Evolutionary conservation across 257 asterid genomes (phyloP).

Genomic region (Solanum piurae): DNA sequence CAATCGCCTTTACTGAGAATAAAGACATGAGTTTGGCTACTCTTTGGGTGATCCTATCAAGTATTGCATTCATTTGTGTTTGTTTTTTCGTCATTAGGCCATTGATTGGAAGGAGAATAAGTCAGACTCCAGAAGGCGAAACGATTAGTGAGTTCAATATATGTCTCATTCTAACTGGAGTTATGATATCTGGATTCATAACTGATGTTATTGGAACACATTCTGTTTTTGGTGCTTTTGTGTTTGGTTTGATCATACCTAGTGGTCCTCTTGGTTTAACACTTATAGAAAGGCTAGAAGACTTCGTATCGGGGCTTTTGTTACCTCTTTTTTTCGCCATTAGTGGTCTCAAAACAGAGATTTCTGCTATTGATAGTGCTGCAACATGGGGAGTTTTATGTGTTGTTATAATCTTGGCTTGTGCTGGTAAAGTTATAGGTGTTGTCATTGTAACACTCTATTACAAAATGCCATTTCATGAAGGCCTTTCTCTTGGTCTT

Average conservation of each 20-base stretch:
- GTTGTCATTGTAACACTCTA: constrained; percentile 60
- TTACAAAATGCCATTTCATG: constrained; percentile 66
- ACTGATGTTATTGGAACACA: constrained; percentile 94
- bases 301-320: constrained; percentile 76
- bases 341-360: constrained; percentile 75
- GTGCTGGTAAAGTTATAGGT: constrained; percentile 76
- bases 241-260: constrained; percentile 73
- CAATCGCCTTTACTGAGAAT: constrained; percentile 82
- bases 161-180: constrained; percentile 76
- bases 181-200: constrained; percentile 74
- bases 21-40: constrained; percentile 49
- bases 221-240: constrained; percentile 93
- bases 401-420: constrained; percentile 53
- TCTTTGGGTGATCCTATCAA: constrained; percentile 69
- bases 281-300: constrained; percentile 74
- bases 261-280: constrained; percentile 80
- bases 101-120: constrained; percentile 30
- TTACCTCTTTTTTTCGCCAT: constrained; percentile 83
- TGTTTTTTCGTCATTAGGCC: constrained; percentile 57
- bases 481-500: constrained; percentile 82
- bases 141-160: constrained; percentile 54
- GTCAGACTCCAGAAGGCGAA: constrained; percentile 70
- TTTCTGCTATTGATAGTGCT: constrained; percentile 32
- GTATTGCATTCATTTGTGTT: constrained; percentile 37
- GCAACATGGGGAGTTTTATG: constrained; percentile 53